phyloP scores from a whole-genome alignment of 169 alveolate species.

The Plasmodium vinckei region DNA sequence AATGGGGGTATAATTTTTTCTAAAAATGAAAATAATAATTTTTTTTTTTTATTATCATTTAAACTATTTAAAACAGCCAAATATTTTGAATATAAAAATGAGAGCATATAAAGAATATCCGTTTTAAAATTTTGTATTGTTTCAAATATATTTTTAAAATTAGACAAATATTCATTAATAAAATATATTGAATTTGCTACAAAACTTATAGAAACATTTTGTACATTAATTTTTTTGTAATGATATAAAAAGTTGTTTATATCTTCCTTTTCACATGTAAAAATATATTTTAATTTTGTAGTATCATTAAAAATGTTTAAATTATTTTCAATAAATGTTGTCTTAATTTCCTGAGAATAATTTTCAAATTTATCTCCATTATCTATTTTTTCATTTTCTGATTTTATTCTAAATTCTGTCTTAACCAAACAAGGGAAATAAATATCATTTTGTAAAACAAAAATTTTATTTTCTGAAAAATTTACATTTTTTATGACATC shows the following conservation, averaged over 20 bases:
- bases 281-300: neutral
- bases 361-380: neutral
- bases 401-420: neutral
- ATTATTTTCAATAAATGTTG: neutral
- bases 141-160: neutral
- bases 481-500: neutral
- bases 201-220: neutral
- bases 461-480: neutral
- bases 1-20: neutral
- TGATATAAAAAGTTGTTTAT: conserved; percentile 29
- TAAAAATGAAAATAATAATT: neutral
- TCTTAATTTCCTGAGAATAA: neutral
- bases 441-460: neutral
- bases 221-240: conserved; percentile 6
- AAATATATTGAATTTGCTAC: conserved; percentile 5
- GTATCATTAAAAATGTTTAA: too few relatives aligned
- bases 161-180: conserved; percentile 11
- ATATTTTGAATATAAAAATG: conserved; percentile 3
- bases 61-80: neutral
- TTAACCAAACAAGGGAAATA: neutral
- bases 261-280: conserved; percentile 1
- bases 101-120: conserved; percentile 1
- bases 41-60: neutral
- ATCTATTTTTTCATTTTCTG: neutral
- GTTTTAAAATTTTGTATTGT: neutral